Base-by-base conservation (phyloP, 2,329 filamentous ascomycete species). In the Venturia aucupariae region DNA sequence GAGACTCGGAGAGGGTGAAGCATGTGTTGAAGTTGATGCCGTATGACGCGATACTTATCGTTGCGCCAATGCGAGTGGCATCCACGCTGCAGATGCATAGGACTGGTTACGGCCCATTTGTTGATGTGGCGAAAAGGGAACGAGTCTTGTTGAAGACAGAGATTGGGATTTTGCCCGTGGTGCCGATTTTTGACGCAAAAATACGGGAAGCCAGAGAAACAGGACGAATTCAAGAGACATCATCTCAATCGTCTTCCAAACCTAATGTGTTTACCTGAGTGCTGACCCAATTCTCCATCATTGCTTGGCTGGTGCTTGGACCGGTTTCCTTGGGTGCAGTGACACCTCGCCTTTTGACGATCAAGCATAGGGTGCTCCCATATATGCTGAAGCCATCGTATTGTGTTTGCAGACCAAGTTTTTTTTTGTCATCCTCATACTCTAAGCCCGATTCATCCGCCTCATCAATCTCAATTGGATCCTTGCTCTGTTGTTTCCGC, bases 351-450 rank as follows among this genome's bases (percentile, higher is more conserved):
- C 88, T 86, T 73, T 88, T 90, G 75, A 99, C 87, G 10, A 99
- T 89, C 65, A 99, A 81, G 75, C 92, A 97, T 32, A 99, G 80
- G 59, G 96, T 91, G 69, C 91, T 89, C 13, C 94, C 92, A 77
- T 96, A 96, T 72, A 99, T 97, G 70, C 89, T 90, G 77, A 97
- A 97, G 10, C 94, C 93, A 71, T 97, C 92, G 76, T 97, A 99
- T 17, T 86, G 87, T 32, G 93, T 94, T 67, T 89, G 87, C 79
- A 97, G 84, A 24, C 84, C 85, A 70, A 96, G 78, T 75, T 97
- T 97, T 80, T 99, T 97, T 78, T 97, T 95, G 71, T 96, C 89
- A 65, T 89, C 86, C n/a, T 69, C 70, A 13, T 66, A 67, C 32
- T 69, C 72, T 4, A 67, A 66, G 6, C 66, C 66, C 27, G 27